Conservation (phyloP, 2,329 filamentous ascomycete genomes). For the Fusarium sp. region DNA sequence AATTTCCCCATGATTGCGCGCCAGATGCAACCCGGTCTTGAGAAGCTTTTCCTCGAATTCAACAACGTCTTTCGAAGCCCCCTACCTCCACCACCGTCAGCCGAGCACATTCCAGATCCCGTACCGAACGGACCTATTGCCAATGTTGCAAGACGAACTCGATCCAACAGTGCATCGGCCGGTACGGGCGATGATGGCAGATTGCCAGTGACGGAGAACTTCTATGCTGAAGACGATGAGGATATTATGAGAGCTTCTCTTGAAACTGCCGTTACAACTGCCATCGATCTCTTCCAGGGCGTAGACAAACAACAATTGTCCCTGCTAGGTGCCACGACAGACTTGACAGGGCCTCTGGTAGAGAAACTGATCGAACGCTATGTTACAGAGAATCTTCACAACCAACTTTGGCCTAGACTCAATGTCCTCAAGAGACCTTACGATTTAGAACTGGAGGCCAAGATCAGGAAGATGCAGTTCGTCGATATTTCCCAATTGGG, state of each 20-base stretch:
- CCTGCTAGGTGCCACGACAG: conserved; percentile 90
- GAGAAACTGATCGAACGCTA: conserved; percentile 97
- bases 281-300: conserved; percentile 94
- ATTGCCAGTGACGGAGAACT: conserved; percentile 71
- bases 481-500: conserved; percentile 96
- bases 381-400: conserved; percentile 92
- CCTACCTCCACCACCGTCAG: conserved; percentile 80
- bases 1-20: conserved; percentile 95
- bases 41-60: conserved; percentile 92
- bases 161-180: conserved; percentile 65
- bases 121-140: conserved; percentile 70
- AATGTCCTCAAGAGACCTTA: conserved; percentile 84
- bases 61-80: conserved; percentile 87
- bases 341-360: conserved; percentile 91
- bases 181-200: conserved; percentile 54
- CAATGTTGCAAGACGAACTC: conserved; percentile 68
- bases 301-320: conserved; percentile 97
- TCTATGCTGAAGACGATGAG: conserved; percentile 90
- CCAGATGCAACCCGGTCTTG: conserved; percentile 94
- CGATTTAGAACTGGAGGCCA: conserved; percentile 88
- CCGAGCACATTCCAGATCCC: conserved; percentile 72
- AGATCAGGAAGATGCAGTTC: conserved; percentile 92
- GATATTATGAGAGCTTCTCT: conserved; percentile 89
- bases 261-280: conserved; percentile 91
- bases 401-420: conserved; percentile 87